Conservation (phyloP, 495 filamentous ascomycete genomes). For the Lepidopterella palustris region DNA sequence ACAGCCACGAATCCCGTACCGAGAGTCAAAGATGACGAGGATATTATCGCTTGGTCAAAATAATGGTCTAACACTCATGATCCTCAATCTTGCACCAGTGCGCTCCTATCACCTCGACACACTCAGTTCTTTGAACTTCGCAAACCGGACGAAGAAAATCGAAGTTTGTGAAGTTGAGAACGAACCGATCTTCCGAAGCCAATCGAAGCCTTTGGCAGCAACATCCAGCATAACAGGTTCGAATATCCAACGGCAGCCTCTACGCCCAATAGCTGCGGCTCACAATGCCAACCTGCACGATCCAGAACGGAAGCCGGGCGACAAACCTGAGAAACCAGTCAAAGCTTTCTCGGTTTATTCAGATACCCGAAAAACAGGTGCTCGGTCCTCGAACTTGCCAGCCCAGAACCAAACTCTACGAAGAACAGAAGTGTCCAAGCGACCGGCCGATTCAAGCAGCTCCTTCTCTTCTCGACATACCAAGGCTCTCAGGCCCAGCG, state of each 20-base stretch:
- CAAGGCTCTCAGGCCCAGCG: constrained; percentile 32
- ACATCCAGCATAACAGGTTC: constrained; percentile 45
- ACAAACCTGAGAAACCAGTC: constrained; percentile 64
- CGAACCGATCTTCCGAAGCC: constrained; percentile 74
- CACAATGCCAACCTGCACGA: constrained; percentile 55
- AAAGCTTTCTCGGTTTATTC: constrained; percentile 81
- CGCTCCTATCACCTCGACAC: constrained; percentile 91
- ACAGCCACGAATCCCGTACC: constrained; percentile 77
- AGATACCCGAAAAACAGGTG: constrained; percentile 53
- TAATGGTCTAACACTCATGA: constrained; percentile 93
- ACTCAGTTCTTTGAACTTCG: constrained; percentile 87
- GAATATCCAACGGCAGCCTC: constrained; percentile 60
- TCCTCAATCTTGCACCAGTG: constrained; percentile 83
- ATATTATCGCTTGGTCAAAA: constrained; percentile 92
- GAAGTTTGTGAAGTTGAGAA: constrained; percentile 93
- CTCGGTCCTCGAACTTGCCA: constrained; percentile 30
- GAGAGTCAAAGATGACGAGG: constrained; percentile 95
- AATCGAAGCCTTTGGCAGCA: constrained; percentile 33
- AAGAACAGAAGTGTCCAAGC: constrained; percentile 36
- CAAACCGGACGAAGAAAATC: constrained; percentile 92
- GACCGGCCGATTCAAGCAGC: constrained; percentile 13
- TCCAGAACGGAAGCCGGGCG: constrained; percentile 46
- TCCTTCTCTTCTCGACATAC: constrained; percentile 21
- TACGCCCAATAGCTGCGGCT: constrained; percentile 60
- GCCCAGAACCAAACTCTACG: constrained; percentile 34